Evolutionary conservation across 2,329 filamentous ascomycete genomes (phyloP).

Genomic region (Chrysoporthe deuterocubensis): DNA sequence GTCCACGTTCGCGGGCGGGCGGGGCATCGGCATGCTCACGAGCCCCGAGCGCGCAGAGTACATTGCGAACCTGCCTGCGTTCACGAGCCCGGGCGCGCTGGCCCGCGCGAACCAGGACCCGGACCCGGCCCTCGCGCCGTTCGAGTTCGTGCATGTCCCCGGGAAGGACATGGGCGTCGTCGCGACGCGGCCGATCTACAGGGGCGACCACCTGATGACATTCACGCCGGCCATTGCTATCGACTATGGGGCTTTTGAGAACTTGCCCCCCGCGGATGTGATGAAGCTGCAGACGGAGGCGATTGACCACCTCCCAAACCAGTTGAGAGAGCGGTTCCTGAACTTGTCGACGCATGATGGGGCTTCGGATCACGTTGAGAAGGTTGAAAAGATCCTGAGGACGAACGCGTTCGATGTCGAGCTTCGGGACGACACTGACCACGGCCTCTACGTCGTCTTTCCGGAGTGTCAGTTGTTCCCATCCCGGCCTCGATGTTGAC

Average conservation of each 20-base stretch:
- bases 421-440: slow-evolving; percentile 35
- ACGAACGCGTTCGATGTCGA: slow-evolving; percentile 48
- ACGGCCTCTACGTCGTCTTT: slow-evolving; percentile 45
- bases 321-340: slow-evolving; percentile 39
- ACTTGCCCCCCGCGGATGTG: slow-evolving; percentile 35
- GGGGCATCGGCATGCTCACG: slow-evolving; percentile 46
- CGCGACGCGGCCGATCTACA: slow-evolving; percentile 39
- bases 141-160: slow-evolving; percentile 41
- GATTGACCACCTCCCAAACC: slow-evolving; percentile 37
- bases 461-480: slow-evolving; percentile 38
- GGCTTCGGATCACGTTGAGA: slow-evolving; percentile 33
- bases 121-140: slow-evolving; percentile 33
- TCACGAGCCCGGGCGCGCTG: slow-evolving; percentile 34
- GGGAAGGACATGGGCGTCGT: slow-evolving; percentile 46
- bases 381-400: slow-evolving; percentile 41
- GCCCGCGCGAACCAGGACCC: slow-evolving; percentile 36
- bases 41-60: slow-evolving; percentile 38
- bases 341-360: slow-evolving; percentile 43
- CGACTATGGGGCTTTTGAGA: slow-evolving; percentile 44
- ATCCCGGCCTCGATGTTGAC: background rate
- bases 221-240: slow-evolving; percentile 44
- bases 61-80: slow-evolving; percentile 36
- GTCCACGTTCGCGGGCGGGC: slow-evolving; percentile 39
- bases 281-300: slow-evolving; percentile 39
- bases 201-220: slow-evolving; percentile 45